Percentiles rank a stretch among this genome's conserved stretches.
Conservation (phyloP, 768 basidiomycete genomes). For the Kwoniella mangroviensis region DNA sequence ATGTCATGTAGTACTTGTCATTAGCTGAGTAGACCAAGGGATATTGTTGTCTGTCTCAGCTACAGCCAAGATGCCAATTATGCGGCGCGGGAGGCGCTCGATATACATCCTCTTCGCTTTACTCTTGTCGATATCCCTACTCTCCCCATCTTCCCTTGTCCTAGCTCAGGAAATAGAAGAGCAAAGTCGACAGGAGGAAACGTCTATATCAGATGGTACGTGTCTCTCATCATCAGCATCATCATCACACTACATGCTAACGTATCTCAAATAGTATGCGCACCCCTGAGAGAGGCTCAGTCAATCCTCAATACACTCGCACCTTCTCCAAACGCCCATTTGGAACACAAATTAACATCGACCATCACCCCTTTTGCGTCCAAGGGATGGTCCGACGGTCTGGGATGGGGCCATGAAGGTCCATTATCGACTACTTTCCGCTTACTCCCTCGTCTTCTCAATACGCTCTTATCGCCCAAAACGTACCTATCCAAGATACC, state of each 20-base stretch:
- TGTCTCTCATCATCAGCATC: neutral
- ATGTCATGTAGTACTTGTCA: too few species aligned
- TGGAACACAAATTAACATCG: constrained; percentile 38
- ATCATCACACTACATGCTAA: too few species aligned
- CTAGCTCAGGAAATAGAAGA: constrained; percentile 6
- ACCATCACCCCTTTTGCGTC: constrained; percentile 20
- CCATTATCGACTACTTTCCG: constrained; percentile 45
- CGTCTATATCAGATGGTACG: constrained; percentile 13
- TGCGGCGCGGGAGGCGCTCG: constrained; percentile 13
- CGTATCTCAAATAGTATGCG: constrained; percentile 30
- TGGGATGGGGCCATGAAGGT: constrained; percentile 56
- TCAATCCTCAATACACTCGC: constrained; percentile 33
- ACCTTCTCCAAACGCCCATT: constrained; percentile 36
- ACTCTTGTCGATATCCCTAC: constrained; percentile 3
- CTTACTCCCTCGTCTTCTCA: constrained; percentile 41
- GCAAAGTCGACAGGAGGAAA: neutral
- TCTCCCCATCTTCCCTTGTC: constrained; percentile 17
- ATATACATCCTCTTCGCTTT: constrained; percentile 6
- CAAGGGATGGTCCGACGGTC: constrained; percentile 55
- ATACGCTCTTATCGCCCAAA: constrained; percentile 36
- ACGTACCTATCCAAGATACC: constrained; percentile 29
- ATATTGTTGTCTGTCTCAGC: neutral
- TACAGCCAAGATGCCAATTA: neutral
- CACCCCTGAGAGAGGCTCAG: constrained; percentile 37
- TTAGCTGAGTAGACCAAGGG: neutral